These are phyloP conservation scores for Xylariaceae sp. DNA, from an alignment of 2,329 filamentous ascomycete species.

Conservation along the genomic window DNA sequence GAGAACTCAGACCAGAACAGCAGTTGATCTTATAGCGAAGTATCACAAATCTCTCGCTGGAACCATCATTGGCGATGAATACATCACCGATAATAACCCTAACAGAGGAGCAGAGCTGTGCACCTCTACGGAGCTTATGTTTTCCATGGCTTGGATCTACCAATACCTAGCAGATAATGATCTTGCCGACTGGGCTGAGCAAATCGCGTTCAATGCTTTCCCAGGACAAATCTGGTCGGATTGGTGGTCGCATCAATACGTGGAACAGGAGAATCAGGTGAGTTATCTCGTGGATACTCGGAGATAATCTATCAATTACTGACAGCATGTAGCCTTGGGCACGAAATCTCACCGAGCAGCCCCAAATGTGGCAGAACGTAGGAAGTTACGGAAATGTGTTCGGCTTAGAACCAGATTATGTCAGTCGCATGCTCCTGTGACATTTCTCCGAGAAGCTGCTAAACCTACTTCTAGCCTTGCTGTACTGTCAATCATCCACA, in stretches of 20 bases:
- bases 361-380: constrained; percentile 51
- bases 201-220: constrained; percentile 58
- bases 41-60: constrained; percentile 50
- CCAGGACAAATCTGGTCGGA: constrained; percentile 56
- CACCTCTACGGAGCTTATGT: constrained; percentile 39
- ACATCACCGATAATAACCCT: constrained; percentile 45
- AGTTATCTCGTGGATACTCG: constrained; percentile 5
- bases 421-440: constrained; percentile 17
- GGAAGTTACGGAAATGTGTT: constrained; percentile 53
- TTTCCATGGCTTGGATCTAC: constrained; percentile 40
- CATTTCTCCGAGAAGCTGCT: neutral
- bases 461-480: constrained; percentile 46
- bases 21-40: constrained; percentile 44
- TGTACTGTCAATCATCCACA: constrained; percentile 65
- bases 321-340: constrained; percentile 47
- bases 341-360: constrained; percentile 44
- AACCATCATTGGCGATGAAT: constrained; percentile 50
- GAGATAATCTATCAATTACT: neutral
- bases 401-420: constrained; percentile 57
- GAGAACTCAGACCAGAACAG: constrained; percentile 44
- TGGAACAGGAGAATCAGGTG: constrained; percentile 58
- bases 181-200: constrained; percentile 55
- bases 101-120: constrained; percentile 44
- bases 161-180: constrained; percentile 37
- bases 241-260: constrained; percentile 62